These are phyloP conservation scores for Zymoseptoria crescenta DNA, from an alignment of 2,329 filamentous ascomycete species.

Conservation along the genomic window DNA sequence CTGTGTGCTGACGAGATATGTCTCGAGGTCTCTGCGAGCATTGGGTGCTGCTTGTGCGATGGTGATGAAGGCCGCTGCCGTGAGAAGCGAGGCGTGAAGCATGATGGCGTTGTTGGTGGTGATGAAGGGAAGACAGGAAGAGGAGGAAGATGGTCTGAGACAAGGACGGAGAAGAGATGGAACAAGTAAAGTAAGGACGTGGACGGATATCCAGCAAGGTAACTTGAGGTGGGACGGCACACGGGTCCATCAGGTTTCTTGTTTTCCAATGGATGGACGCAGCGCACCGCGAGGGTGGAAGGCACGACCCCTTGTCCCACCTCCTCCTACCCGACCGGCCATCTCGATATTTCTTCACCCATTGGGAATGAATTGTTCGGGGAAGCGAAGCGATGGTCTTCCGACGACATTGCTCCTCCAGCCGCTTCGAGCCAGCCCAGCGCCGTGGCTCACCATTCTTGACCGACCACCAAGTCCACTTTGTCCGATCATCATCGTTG, in stretches of 20 bases:
- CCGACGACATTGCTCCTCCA: neutral
- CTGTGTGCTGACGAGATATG: slow-evolving; percentile 10
- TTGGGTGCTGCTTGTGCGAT: slow-evolving; percentile 4
- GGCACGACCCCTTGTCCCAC: neutral
- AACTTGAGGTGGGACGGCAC: neutral
- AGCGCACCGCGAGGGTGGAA: neutral
- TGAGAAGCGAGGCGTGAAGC: slow-evolving; percentile 7
- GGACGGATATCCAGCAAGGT: neutral
- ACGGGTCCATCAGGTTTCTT: neutral
- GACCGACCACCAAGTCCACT: neutral
- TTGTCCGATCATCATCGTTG: too few species aligned
- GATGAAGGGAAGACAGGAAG: neutral
- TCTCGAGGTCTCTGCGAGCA: slow-evolving; percentile 1
- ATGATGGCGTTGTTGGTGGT: neutral
- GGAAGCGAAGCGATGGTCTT: neutral
- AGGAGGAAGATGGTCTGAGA: neutral
- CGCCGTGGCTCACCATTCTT: neutral
- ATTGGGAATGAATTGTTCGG: too few species aligned
- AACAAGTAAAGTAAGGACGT: neutral
- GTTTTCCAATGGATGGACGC: neutral
- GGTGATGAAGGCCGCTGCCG: slow-evolving; percentile 2
- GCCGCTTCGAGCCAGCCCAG: neutral
- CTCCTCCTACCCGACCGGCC: neutral
- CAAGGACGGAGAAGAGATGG: neutral
- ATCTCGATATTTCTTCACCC: too few species aligned